These are phyloP conservation scores for Boeremia exigua DNA, from an alignment of 2,329 filamentous ascomycete genomes.

Conservation along the genomic window DNA sequence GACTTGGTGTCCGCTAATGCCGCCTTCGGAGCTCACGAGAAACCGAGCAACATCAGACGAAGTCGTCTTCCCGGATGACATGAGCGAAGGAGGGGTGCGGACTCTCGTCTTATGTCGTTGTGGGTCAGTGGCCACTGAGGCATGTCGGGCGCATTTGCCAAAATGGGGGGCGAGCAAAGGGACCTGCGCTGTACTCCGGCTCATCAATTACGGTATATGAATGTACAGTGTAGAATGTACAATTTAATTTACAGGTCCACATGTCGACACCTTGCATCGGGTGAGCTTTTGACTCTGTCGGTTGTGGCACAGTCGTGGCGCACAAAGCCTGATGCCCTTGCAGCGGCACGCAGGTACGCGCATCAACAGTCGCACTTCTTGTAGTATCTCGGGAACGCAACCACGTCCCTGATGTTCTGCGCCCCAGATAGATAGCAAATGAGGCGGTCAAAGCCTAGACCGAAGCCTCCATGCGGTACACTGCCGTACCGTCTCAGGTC, in stretches of 20 bases:
- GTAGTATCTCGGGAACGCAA: conserved; percentile 80
- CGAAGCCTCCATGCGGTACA: conserved; percentile 89
- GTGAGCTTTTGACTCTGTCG: not conserved
- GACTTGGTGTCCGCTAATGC: not conserved
- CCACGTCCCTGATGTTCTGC: conserved; percentile 81
- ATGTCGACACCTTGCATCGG: not conserved
- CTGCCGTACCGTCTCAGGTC: conserved; percentile 91
- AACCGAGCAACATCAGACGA: no score
- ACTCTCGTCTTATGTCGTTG: no score
- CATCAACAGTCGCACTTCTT: conserved; percentile 59
- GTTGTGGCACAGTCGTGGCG: not conserved
- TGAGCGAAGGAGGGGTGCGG: not conserved
- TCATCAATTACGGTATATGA: not conserved
- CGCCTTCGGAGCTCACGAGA: not conserved
- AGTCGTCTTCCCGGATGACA: no score
- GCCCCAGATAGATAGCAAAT: conserved; percentile 83
- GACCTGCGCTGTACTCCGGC: not conserved
- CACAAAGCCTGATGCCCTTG: conserved; percentile 2
- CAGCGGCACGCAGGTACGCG: conserved; percentile 3
- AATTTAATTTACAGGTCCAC: not conserved
- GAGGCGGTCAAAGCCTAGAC: conserved; percentile 86
- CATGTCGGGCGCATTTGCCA: no score
- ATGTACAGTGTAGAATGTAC: conserved; percentile 1
- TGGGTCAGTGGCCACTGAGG: no score
- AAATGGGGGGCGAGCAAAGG: no score